Evolutionary conservation across 1,139 yeast species (phyloP), one percentile per base, ranked within the genome.

Genomic region (Lodderomyces elongisporus): DNA sequence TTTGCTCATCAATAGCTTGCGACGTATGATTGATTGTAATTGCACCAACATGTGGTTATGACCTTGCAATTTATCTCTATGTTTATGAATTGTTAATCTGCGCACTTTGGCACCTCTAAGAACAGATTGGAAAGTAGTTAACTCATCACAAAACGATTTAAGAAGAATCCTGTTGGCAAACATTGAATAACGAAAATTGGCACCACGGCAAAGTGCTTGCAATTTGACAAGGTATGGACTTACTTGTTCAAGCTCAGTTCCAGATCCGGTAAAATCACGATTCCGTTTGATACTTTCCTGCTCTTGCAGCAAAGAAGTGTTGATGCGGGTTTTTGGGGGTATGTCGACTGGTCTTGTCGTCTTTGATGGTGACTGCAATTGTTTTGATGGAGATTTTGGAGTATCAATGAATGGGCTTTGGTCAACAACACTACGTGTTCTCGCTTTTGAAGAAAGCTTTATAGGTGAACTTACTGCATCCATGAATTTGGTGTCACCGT

Each of bases 171-270:
- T 70, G 45, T 74, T 72, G 26, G 81, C 81, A 53, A 77, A 79
- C 62, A 79, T 63, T 17, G 59, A 59, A 51, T 79, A 83, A 32
- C 93, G 66, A 41, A 75, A 60, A 34, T 74, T 65, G 1, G 84
- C 79, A 17, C 89, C 91, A 44, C 84, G 64, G 6, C 82, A 69
- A 20, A 78, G 56, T 0, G 87, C 70, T 51, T 83, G 91, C 20
- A 82, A 60, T 37, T 60, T 57, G 48, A 66, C 50, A 28, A 67
- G 50, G 35, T 62, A 51, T 4, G 42, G 17, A 2, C 12, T 12
- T 12, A 18, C 14, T 7, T 21, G 18, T 14, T 14, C 21, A 13
- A 29, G 16, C 14, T 12, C 27, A 15, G 14, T n/a, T 10, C 8
- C 7, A 24, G 7, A 13, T 7, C 14, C 26, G 7, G 12, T n/a